Evolutionary conservation across 306 rosid genomes (phyloP).

Genomic region (Glycine latifolia): DNA sequence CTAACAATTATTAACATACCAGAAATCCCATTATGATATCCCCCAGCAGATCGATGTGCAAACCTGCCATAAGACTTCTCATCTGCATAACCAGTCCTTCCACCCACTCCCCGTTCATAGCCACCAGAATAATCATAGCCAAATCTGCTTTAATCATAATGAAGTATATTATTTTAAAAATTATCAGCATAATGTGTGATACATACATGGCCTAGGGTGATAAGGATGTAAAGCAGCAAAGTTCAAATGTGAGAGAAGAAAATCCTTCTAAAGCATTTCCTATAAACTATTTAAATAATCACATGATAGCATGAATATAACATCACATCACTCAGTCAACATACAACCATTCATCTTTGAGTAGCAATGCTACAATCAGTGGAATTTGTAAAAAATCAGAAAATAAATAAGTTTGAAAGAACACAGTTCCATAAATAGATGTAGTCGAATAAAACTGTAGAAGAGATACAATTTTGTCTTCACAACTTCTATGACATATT

Average conservation of each 20-base stretch:
- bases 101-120: slow-evolving; percentile 84
- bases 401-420: slow-evolving; percentile 20
- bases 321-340: slow-evolving; percentile 3
- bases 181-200: slow-evolving; percentile 2
- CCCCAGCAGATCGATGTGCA: slow-evolving; percentile 71
- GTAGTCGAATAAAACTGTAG: not conserved
- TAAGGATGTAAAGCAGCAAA: not conserved
- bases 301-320: not conserved
- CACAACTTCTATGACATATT: too few relatives aligned
- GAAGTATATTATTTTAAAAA: slow-evolving; percentile 7
- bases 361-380: slow-evolving; percentile 6
- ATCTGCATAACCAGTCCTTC: slow-evolving; percentile 73
- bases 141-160: slow-evolving; percentile 58
- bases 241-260: not conserved
- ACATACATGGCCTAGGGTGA: not conserved
- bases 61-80: slow-evolving; percentile 85
- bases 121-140: slow-evolving; percentile 86
- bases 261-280: not conserved
- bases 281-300: not conserved
- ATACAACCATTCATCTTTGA: slow-evolving; percentile 2
- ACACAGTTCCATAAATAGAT: not conserved
- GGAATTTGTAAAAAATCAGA: not conserved
- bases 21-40: slow-evolving; percentile 74
- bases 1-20: slow-evolving; percentile 51
- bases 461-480: slow-evolving; percentile 9